phyloP scores from a whole-genome alignment of 371 early-diverging fungal genomes.

The Amoeboaphelidium occidentale region DNA sequence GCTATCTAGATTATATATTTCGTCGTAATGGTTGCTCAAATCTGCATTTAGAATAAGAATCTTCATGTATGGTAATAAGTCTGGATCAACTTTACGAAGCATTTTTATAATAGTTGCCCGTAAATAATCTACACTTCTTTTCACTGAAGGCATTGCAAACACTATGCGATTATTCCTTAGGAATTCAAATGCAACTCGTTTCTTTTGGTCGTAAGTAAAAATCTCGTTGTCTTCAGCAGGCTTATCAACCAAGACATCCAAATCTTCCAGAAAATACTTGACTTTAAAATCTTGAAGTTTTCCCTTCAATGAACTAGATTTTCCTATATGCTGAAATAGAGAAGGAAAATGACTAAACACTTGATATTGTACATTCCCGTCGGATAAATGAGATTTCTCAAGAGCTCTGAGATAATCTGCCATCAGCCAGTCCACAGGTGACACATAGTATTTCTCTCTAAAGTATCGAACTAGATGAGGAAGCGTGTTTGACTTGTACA shows the following conservation, averaged over 20 bases:
- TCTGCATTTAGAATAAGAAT: not conserved
- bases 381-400: not conserved
- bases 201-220: no score
- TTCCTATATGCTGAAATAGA: not conserved
- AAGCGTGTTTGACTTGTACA: not conserved
- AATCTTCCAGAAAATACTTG: no score
- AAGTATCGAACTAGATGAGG: not conserved
- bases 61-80: not conserved
- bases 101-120: not conserved
- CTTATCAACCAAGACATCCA: no score
- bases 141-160: not conserved
- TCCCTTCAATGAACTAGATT: no score
- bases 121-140: not conserved
- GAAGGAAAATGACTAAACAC: not conserved
- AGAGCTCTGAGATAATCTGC: not conserved
- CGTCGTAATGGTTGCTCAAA: not conserved
- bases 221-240: no score
- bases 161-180: not conserved
- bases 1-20: not conserved
- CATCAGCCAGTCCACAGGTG: not conserved
- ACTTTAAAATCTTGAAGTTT: no score
- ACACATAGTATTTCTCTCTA: not conserved
- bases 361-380: no score
- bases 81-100: not conserved
- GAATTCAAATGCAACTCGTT: no score